phyloP scores from a whole-genome alignment of 108 stramenopile genomes.

The Stephanodiscus minutulus region DNA sequence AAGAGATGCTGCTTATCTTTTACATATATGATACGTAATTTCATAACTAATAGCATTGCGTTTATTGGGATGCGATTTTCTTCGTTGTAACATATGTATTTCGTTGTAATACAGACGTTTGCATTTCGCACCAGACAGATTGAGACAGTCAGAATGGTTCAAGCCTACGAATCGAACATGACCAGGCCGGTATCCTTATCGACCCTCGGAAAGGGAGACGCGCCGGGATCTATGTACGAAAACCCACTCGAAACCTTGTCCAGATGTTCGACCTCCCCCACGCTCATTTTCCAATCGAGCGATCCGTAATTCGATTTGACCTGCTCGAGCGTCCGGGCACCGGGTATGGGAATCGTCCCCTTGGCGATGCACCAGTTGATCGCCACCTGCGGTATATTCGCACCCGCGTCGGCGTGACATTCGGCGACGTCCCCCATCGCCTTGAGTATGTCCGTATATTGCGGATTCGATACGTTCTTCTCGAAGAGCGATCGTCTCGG shows the following conservation, averaged over 20 bases:
- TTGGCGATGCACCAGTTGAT: slow-evolving; percentile 73
- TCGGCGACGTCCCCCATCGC: slow-evolving; percentile 52
- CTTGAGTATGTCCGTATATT: slow-evolving; percentile 36
- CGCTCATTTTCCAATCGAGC: slow-evolving; percentile 56
- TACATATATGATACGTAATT: no score
- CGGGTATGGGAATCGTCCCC: slow-evolving; percentile 73
- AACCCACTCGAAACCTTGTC: slow-evolving; percentile 57
- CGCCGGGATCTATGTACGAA: slow-evolving; percentile 37
- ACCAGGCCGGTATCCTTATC: slow-evolving; percentile 61
- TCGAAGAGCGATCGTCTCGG: slow-evolving; percentile 60
- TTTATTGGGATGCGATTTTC: no score
- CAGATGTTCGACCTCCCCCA: slow-evolving; percentile 53
- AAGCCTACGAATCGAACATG: slow-evolving; percentile 82
- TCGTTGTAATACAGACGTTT: no score
- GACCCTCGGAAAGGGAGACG: slow-evolving; percentile 54
- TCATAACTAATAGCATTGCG: no score
- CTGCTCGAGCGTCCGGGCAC: slow-evolving; percentile 65
- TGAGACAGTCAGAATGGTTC: no score
- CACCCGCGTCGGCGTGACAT: slow-evolving; percentile 30
- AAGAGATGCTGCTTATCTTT: no score
- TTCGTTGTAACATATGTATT: no score
- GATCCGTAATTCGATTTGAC: slow-evolving; percentile 57
- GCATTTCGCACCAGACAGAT: no score
- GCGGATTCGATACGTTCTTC: slow-evolving; percentile 24
- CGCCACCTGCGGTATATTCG: slow-evolving; percentile 56